Base-by-base conservation (phyloP, 2,329 filamentous ascomycete species). In the Alternaria arbusti region DNA sequence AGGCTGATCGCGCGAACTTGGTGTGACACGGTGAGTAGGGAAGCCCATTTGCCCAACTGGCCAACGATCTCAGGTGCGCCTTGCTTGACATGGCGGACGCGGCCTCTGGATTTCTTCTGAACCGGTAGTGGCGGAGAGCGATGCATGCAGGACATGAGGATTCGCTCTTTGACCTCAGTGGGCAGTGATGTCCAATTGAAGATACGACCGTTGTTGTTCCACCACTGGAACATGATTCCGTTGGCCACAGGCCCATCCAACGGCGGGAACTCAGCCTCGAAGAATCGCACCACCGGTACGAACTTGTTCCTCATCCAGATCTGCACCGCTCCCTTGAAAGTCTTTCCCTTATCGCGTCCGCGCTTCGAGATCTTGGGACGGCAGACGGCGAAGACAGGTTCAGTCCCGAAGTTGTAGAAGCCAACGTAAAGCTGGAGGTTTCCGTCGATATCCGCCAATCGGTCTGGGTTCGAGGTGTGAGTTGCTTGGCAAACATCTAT, bases 151-250 rank as follows among this genome's bases (percentile, higher is more conserved):
- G 59, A 70, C 5, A 66, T 54, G 1, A 78, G 32, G 25, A 77
- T 56, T 12, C 64, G 49, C 28, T 73, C 70, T 36, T 78, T 78
- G 0, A 78, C 30, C 23, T 79, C 75, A 0, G 65, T 74, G 0
- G 76, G 69, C 1, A 78, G 54, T 2, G 9, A 46, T 0, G 17
- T 40, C 75, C 74, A 79, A 11, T 74, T 65, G 67, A 77, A 76
- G 1, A 6, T 32, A n/a, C 67, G 67, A 4, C 69, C 67, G n/a
- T 76, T 78, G 2, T 17, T 28, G 4, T 32, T 32, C 74, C 71
- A 75, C 72, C 71, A 76, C 12, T 36, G 26, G n/a, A 52, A 65
- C 45, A 73, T 50, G 9, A 57, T 52, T 0, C 63, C 40, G 4
- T 49, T 15, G 1, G 23, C n/a, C 0, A 69, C 50, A 1, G 51